Conservation (phyloP, 2,329 filamentous ascomycete genomes). For the Aspergillus pseudoglaucus region DNA sequence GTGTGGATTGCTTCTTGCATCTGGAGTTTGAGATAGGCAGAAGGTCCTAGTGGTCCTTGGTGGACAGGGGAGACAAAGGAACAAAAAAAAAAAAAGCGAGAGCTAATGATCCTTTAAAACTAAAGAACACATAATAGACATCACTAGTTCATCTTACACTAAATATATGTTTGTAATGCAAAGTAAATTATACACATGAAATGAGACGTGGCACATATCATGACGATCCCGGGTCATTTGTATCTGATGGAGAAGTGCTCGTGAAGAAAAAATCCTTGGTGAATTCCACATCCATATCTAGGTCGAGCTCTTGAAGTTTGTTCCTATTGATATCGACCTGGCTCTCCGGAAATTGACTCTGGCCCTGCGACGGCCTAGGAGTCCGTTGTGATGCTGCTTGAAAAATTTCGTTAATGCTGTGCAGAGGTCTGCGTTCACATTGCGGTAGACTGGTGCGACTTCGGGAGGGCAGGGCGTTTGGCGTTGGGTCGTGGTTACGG, state of each 20-base stretch:
- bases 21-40: too few relatives aligned
- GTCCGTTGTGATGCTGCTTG: slow-evolving; percentile 16
- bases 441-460: slow-evolving; percentile 3
- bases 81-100: too few relatives aligned
- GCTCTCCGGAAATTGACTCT: slow-evolving; percentile 6
- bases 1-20: too few relatives aligned
- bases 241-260: slow-evolving; percentile 23
- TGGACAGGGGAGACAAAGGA: too few relatives aligned
- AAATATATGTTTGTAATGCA: too few relatives aligned
- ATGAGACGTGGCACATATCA: background rate
- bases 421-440: slow-evolving; percentile 18
- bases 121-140: too few relatives aligned
- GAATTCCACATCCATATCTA: slow-evolving; percentile 31
- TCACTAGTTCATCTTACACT: background rate
- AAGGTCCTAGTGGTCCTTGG: too few relatives aligned
- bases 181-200: too few relatives aligned
- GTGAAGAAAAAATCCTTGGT: slow-evolving; percentile 31
- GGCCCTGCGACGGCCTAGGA: slow-evolving; percentile 7
- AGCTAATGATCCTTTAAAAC: too few relatives aligned
- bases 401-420: slow-evolving; percentile 20
- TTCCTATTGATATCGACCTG: slow-evolving; percentile 14
- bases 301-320: slow-evolving; percentile 21
- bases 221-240: slow-evolving; percentile 8
- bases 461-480: slow-evolving; percentile 5
- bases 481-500: slow-evolving; percentile 1